Evolutionary conservation across 1,139 yeast species (phyloP).

Genomic region (Nakaseomyces uthaithaninus): DNA sequence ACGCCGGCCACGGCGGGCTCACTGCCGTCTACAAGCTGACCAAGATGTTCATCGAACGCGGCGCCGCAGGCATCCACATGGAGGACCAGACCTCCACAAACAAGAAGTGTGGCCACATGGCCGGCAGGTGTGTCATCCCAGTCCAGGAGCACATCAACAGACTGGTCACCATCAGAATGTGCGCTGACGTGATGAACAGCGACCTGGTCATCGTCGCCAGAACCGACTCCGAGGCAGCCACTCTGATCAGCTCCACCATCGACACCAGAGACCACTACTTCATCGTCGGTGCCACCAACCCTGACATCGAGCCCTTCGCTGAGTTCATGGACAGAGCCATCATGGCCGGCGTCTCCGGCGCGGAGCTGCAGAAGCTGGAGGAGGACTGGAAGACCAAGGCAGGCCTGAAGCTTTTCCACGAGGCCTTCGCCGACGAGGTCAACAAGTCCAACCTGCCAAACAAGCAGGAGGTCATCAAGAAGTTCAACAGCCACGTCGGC

Average conservation of each 20-base stretch:
- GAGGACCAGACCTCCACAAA: slow-evolving; percentile 99
- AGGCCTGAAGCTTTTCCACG: slow-evolving; percentile 79
- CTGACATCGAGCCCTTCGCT: slow-evolving; percentile 64
- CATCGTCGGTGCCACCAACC: slow-evolving; percentile 85
- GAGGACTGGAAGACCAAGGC: slow-evolving; percentile 78
- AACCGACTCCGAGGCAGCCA: slow-evolving; percentile 96
- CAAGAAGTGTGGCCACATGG: slow-evolving; percentile 95
- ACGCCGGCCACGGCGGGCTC: slow-evolving; percentile 97
- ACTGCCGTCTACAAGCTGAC: slow-evolving; percentile 94
- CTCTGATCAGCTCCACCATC: slow-evolving; percentile 84
- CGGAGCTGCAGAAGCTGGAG: slow-evolving; percentile 64
- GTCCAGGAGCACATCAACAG: slow-evolving; percentile 95
- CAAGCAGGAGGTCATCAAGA: slow-evolving; percentile 56
- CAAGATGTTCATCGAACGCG: slow-evolving; percentile 93
- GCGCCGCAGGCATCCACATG: slow-evolving; percentile 98
- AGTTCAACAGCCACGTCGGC: slow-evolving; percentile 61
- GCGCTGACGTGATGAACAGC: slow-evolving; percentile 88
- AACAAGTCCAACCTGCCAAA: slow-evolving; percentile 49
- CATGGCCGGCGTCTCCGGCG: slow-evolving; percentile 61
- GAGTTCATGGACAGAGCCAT: slow-evolving; percentile 80
- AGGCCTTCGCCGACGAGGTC: slow-evolving; percentile 84
- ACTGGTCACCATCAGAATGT: slow-evolving; percentile 86
- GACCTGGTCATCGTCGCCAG: slow-evolving; percentile 85
- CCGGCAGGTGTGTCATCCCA: slow-evolving; percentile 96
- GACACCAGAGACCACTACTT: slow-evolving; percentile 93